Evolutionary conservation across 768 basidiomycete species (phyloP).

Genomic region (Russula brevipes): DNA sequence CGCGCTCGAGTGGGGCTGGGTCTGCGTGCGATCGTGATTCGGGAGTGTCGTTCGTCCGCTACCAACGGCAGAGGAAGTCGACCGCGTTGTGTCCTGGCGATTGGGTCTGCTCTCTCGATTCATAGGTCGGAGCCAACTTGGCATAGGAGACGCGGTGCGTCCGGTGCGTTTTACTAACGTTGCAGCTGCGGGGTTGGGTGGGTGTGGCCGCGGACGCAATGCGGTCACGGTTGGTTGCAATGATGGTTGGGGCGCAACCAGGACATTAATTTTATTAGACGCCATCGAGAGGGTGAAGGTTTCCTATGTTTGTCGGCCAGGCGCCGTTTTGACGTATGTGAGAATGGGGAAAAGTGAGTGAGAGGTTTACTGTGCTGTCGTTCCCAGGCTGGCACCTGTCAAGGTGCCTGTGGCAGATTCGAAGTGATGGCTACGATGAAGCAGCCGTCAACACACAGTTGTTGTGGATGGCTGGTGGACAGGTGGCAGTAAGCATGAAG

Average conservation of each 20-base stretch:
- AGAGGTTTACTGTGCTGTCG: too few species aligned
- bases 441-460: too few species aligned
- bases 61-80: neutral
- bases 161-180: neutral
- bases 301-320: too few species aligned
- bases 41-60: neutral
- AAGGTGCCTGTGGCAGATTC: too few species aligned
- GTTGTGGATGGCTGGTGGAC: too few species aligned
- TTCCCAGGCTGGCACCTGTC: too few species aligned
- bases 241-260: neutral
- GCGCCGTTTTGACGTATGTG: too few species aligned
- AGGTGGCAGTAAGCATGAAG: too few species aligned
- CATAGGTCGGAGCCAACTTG: neutral
- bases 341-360: too few species aligned
- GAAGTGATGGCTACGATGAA: too few species aligned
- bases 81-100: neutral
- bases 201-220: neutral
- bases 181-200: neutral
- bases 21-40: neutral
- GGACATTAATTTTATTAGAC: neutral
- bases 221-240: neutral
- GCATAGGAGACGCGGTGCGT: neutral
- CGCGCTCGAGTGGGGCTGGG: neutral
- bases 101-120: neutral
- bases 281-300: neutral